Evolutionary conservation across 1,284 basidiomycete species (phyloP), one percentile per base, ranked within the genome.

Genomic region (Apiotrichum montevideense): DNA sequence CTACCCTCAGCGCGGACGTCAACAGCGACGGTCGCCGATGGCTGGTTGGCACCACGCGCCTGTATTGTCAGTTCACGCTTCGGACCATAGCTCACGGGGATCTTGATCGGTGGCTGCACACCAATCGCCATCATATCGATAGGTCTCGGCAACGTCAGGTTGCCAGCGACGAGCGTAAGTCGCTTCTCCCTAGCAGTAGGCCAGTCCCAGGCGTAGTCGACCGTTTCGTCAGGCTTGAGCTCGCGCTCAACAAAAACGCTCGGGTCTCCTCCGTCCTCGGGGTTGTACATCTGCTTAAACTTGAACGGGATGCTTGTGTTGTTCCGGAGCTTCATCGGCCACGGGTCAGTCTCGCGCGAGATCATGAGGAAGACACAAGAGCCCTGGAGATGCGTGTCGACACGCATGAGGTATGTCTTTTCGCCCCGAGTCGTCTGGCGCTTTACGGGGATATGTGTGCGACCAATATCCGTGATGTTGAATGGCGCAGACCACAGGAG

Each of bases 41-140:
- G 62, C 39, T 58, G 46, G n/a, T 10, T 15, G 4, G 49, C 6
- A 32, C 50, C 50, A 35, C 58, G 41, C 10, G 53, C 40, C 43
- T 52, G 50, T 43, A 57, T 29, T 62, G 44, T 48, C 50, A 45
- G 48, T 29, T 29, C 29, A 29, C 29, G 29, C 29, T 29, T 9
- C 29, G 29, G 29, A 2, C 46, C 9, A 2, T 3, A 21, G 57
- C 68, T 63, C 46, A 66, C 69, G 1, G 63, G 59, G 5, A 98
- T 88, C 73, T 84, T 90, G 80, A 96, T 93, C 0, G 96, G 96
- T 11, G 92, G 78, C 41, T 97, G 82, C 60, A 90, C 85, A 48
- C 96, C 96, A 46, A 99, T 98, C 75, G 98, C 96, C 84, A 97
- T 87, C 58, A 97, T 87, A 70, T 98, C 96, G 54, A 98, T 80